A percentile compares a stretch with the other conserved stretches of the same genome.
These are phyloP conservation scores for Arabidopsis lyrata DNA, from an alignment of 441 rosid species.

Conservation along the genomic window DNA sequence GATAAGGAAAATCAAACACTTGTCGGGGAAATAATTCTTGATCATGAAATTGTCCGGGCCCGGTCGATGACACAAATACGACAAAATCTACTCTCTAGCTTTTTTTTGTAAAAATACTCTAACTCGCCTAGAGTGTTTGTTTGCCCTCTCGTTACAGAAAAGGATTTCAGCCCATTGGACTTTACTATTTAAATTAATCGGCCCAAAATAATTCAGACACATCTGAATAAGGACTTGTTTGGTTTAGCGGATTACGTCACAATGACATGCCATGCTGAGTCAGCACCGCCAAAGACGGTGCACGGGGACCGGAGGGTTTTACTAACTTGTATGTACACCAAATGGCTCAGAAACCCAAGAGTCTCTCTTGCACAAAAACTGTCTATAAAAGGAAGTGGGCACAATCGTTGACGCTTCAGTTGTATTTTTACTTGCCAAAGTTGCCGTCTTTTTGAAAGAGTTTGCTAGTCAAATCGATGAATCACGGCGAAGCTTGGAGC, in stretches of 20 bases:
- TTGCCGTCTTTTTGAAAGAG: not conserved
- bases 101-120: not conserved
- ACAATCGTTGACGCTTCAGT: not conserved
- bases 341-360: slow-evolving; percentile 21
- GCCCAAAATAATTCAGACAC: not conserved
- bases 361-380: slow-evolving; percentile 14
- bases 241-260: not conserved
- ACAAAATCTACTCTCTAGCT: too few species aligned
- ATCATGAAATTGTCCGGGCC: too few species aligned
- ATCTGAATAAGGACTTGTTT: not conserved
- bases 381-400: not conserved
- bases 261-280: slow-evolving; percentile 32
- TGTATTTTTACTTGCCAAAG: slow-evolving; percentile 23
- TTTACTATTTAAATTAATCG: not conserved
- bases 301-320: not conserved
- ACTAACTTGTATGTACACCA: not conserved
- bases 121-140: not conserved
- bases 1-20: too few species aligned
- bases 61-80: too few species aligned
- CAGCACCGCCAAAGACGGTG: slow-evolving; percentile 14
- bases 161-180: not conserved
- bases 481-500: slow-evolving; percentile 39
- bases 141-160: not conserved
- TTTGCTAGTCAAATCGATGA: slow-evolving; percentile 41
- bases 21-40: too few species aligned